These are phyloP conservation scores for Tetradesmus lagerheimii DNA, from an alignment of 139 green algal species.

Conservation along the genomic window DNA sequence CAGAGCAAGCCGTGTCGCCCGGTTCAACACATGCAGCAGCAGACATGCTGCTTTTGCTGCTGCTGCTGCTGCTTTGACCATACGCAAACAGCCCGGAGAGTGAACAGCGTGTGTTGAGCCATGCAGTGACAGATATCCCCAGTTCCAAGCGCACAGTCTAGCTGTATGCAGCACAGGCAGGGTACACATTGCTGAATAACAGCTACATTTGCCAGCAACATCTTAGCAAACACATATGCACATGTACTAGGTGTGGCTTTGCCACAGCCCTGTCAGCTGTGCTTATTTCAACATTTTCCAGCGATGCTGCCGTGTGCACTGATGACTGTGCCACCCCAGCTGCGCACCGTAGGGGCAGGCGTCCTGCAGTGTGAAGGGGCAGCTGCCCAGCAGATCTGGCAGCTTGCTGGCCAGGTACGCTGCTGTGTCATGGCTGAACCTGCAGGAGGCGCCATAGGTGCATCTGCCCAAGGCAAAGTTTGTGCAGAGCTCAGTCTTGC, in stretches of 20 bases:
- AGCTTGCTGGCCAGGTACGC: constrained; percentile 73
- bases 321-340: neutral
- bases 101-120: too few species aligned
- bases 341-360: constrained; percentile 28
- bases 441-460: constrained; percentile 72
- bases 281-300: too few species aligned
- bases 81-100: too few species aligned
- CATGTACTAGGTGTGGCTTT: too few species aligned
- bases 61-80: neutral
- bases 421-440: constrained; percentile 80
- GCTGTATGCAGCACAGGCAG: too few species aligned
- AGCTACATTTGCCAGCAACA: too few species aligned
- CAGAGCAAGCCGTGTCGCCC: too few species aligned
- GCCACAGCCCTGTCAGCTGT: too few species aligned
- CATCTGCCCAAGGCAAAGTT: constrained; percentile 62
- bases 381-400: constrained; percentile 80
- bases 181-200: too few species aligned
- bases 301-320: neutral
- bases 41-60: neutral
- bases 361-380: constrained; percentile 63
- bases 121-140: too few species aligned
- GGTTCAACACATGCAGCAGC: neutral
- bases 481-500: constrained; percentile 58
- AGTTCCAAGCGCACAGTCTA: too few species aligned
- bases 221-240: too few species aligned